Evolutionary conservation across 1,284 basidiomycete genomes (phyloP).

Genomic region (Trichosporon ovoides): DNA sequence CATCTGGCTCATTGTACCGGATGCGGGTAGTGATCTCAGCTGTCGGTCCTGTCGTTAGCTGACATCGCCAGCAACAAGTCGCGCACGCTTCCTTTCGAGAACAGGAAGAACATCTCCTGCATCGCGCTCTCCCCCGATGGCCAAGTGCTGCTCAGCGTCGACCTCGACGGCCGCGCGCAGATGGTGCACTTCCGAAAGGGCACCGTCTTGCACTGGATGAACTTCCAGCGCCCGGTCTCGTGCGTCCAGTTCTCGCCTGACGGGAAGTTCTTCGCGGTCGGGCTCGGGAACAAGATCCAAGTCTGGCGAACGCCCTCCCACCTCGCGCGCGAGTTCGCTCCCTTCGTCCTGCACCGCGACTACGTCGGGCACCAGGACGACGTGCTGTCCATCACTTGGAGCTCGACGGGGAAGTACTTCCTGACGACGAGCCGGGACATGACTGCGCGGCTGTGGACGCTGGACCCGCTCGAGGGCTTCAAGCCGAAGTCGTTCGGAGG

Average conservation of each 20-base stretch:
- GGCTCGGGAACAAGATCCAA: slow-evolving; percentile 84
- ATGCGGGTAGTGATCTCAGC: no score
- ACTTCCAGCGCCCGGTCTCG: slow-evolving; percentile 83
- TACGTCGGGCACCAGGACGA: slow-evolving; percentile 97
- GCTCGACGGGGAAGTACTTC: slow-evolving; percentile 89
- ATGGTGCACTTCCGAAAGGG: slow-evolving; percentile 80
- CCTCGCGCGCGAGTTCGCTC: slow-evolving; percentile 89
- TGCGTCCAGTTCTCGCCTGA: slow-evolving; percentile 88
- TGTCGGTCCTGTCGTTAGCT: neutral
- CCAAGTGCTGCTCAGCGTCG: slow-evolving; percentile 81
- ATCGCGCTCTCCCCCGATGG: slow-evolving; percentile 88
- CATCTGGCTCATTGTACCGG: no score
- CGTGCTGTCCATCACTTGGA: slow-evolving; percentile 85
- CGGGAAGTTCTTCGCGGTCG: slow-evolving; percentile 88
- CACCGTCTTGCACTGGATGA: slow-evolving; percentile 82
- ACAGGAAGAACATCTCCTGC: slow-evolving; percentile 84
- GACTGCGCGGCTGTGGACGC: slow-evolving; percentile 88
- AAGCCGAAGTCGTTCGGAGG: slow-evolving; percentile 95
- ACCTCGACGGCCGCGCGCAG: slow-evolving; percentile 85
- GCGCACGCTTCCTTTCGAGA: slow-evolving; percentile 85
- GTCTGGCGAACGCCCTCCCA: slow-evolving; percentile 95
- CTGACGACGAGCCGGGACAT: slow-evolving; percentile 93
- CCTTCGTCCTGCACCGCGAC: slow-evolving; percentile 85
- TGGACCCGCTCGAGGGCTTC: slow-evolving; percentile 87
- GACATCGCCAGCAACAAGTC: slow-evolving; percentile 73